Conservation (phyloP, 352 stramenopile species). For the Phytopythium oedochilum region DNA sequence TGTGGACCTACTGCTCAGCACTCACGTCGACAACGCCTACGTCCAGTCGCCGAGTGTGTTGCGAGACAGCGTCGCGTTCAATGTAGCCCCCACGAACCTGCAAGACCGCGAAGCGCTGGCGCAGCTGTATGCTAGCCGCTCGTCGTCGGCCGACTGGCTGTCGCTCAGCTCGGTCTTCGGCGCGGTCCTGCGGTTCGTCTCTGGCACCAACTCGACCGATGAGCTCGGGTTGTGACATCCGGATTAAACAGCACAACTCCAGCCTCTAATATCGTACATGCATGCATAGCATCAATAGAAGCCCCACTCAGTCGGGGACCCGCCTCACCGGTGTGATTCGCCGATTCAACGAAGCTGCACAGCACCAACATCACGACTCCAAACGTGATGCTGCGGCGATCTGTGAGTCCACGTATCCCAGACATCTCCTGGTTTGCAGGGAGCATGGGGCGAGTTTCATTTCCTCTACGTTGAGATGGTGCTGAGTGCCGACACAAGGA, state of each 20-base stretch:
- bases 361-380: too few relatives aligned
- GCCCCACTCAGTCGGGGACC: too few relatives aligned
- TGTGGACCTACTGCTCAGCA: conserved; percentile 16
- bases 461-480: conserved; percentile 14
- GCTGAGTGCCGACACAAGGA: conserved; percentile 17
- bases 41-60: conserved; percentile 5
- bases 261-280: too few relatives aligned
- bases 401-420: too few relatives aligned
- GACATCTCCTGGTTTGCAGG: too few relatives aligned
- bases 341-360: too few relatives aligned
- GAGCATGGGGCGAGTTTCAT: too few relatives aligned
- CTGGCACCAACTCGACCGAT: conserved; percentile 18
- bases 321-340: too few relatives aligned
- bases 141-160: conserved; percentile 15
- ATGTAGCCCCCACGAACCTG: too few relatives aligned
- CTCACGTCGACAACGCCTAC: neutral
- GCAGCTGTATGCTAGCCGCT: conserved; percentile 15
- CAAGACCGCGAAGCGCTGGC: conserved; percentile 2
- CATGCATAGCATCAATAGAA: too few relatives aligned
- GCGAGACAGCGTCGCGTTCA: conserved; percentile 12
- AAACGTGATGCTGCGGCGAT: too few relatives aligned
- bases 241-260: neutral
- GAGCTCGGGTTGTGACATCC: conserved; percentile 12
- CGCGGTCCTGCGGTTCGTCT: conserved; percentile 15
- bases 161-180: conserved; percentile 25